phyloP scores from a whole-genome alignment of 768 basidiomycete species.

The Plicaturopsis crispa region DNA sequence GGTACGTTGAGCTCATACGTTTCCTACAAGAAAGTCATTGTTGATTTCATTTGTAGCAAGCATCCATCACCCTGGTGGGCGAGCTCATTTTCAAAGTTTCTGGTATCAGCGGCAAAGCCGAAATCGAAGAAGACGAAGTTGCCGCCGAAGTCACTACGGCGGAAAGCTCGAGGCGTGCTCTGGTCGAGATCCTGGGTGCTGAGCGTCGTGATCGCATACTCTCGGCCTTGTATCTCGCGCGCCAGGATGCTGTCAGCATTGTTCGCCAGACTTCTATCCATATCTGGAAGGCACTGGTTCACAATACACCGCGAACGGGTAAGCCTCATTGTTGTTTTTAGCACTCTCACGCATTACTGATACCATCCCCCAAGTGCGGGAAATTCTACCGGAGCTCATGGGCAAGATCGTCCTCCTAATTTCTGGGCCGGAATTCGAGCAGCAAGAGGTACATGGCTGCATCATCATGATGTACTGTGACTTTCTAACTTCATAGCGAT shows the following conservation, averaged over 20 bases:
- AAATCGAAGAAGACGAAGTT: constrained; percentile 71
- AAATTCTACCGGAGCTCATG: constrained; percentile 83
- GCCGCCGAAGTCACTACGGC: constrained; percentile 54
- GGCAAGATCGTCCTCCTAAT: constrained; percentile 71
- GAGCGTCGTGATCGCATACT: constrained; percentile 90
- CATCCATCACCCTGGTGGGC: constrained; percentile 92
- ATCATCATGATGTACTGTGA: neutral
- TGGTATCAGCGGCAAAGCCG: constrained; percentile 86
- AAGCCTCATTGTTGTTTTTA: constrained; percentile 10
- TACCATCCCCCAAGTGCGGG: constrained; percentile 51
- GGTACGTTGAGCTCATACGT: constrained; percentile 32
- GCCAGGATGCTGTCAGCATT: constrained; percentile 85
- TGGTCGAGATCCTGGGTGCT: constrained; percentile 80
- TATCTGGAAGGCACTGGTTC: constrained; percentile 97
- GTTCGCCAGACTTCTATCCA: constrained; percentile 90
- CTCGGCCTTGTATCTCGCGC: constrained; percentile 84
- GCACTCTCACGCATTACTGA: neutral
- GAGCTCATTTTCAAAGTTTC: constrained; percentile 95
- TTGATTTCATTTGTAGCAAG: constrained; percentile 56
- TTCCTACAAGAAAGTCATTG: too few species aligned
- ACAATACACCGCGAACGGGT: constrained; percentile 92
- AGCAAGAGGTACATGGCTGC: constrained; percentile 67
- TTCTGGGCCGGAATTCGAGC: constrained; percentile 74
- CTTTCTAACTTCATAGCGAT: constrained; percentile 5
- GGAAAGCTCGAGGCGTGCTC: constrained; percentile 78